phyloP scores from a whole-genome alignment of 2,329 filamentous ascomycete species.

The Karstenula rhodostoma region DNA sequence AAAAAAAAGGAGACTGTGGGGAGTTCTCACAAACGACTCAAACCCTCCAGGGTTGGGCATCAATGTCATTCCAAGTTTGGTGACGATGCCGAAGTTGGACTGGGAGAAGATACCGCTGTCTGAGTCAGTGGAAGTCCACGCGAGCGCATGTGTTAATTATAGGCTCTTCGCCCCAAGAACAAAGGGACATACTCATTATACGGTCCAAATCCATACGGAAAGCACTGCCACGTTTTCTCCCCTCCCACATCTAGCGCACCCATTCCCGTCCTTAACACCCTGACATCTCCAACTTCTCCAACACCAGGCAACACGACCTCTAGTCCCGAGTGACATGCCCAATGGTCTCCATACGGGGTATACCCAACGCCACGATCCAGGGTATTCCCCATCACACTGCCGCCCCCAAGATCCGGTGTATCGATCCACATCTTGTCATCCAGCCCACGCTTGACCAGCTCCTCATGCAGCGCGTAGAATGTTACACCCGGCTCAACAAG shows the following conservation, averaged over 20 bases:
- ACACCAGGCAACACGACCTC: conserved; percentile 54
- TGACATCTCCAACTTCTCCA: conserved; percentile 35
- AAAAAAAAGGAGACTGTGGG: background rate
- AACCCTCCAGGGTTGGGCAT: conserved; percentile 33
- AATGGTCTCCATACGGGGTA: conserved; percentile 52
- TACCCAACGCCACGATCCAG: conserved; percentile 47
- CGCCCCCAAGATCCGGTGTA: conserved; percentile 45
- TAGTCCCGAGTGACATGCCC: conserved; percentile 55
- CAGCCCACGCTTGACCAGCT: conserved; percentile 54
- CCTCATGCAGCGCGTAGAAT: conserved; percentile 60
- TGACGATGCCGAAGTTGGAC: conserved; percentile 47
- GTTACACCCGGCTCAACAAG: conserved; percentile 60
- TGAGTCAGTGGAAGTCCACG: background rate
- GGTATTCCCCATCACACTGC: conserved; percentile 47
- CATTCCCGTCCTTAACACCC: conserved; percentile 46
- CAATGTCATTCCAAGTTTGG: conserved; percentile 60
- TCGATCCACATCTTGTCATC: conserved; percentile 56
- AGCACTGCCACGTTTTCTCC: conserved; percentile 39
- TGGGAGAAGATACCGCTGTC: conserved; percentile 46
- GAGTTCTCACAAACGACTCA: conserved; percentile 24
- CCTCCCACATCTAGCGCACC: conserved; percentile 26
- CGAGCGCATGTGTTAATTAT: too few species aligned
- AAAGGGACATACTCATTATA: conserved; percentile 36
- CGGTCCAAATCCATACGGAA: conserved; percentile 49
- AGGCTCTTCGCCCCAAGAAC: background rate